Evolutionary conservation across 192 early-diverging fungal species (phyloP).

Genomic region (Coemansia sp.): DNA sequence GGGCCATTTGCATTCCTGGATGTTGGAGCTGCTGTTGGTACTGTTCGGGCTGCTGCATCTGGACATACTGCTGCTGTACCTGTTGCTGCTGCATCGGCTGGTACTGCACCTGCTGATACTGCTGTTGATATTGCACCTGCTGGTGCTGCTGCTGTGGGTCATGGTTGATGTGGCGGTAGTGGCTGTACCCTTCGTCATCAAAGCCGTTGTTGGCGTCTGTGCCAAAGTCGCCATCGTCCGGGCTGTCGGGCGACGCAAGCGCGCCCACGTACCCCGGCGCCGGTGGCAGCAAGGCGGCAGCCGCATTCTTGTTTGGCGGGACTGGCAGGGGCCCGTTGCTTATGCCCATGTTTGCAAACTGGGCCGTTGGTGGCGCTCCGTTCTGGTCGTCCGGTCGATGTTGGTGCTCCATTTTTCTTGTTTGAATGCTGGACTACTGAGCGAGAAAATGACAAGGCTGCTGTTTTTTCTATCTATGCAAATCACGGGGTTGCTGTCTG

Average conservation of each 20-base stretch:
- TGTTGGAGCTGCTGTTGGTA: slow-evolving; percentile 8
- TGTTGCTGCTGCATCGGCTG: background rate
- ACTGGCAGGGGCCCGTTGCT: slow-evolving; percentile 2
- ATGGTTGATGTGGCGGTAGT: slow-evolving; percentile 37
- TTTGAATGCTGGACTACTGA: background rate
- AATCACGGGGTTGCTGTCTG: background rate
- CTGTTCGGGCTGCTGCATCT: background rate
- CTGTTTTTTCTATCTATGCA: background rate
- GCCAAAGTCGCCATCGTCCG: slow-evolving; percentile 32
- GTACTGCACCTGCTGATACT: too few relatives aligned
- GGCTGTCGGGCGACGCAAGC: slow-evolving; percentile 8
- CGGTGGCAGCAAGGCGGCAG: background rate
- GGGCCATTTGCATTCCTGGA: background rate
- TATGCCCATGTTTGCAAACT: slow-evolving; percentile 30
- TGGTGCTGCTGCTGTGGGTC: background rate
- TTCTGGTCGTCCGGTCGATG: slow-evolving; percentile 11
- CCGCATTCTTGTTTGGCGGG: background rate
- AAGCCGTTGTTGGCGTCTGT: slow-evolving; percentile 45
- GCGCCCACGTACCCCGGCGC: background rate
- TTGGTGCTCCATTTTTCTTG: slow-evolving; percentile 16
- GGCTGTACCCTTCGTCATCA: slow-evolving; percentile 40
- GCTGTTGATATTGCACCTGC: slow-evolving; percentile 6
- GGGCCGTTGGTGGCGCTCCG: slow-evolving; percentile 15
- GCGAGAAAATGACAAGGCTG: background rate
- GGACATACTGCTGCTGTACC: background rate